These are phyloP conservation scores for Paramecium primaurelia DNA, from an alignment of 73 alveolate genomes.

Conservation along the genomic window DNA sequence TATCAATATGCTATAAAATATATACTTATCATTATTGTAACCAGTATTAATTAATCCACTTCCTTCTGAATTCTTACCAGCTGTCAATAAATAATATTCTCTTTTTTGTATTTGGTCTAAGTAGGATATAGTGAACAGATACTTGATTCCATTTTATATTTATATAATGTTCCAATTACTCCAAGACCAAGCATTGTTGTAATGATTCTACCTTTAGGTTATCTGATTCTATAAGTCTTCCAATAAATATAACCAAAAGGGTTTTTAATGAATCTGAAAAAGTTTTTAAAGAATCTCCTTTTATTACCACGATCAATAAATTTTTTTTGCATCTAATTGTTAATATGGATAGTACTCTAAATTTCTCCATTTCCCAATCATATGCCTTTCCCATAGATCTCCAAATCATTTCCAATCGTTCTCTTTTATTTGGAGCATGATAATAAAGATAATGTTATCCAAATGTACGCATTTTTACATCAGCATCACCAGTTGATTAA, in stretches of 20 bases:
- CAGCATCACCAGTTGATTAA: conserved; percentile 51
- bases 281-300: conserved; percentile 87
- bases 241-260: conserved; percentile 83
- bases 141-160: not conserved
- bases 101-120: conserved; percentile 33
- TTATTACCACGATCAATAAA: conserved; percentile 61
- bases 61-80: conserved; percentile 60
- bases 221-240: conserved; percentile 67
- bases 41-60: conserved; percentile 50
- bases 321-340: conserved; percentile 54
- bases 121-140: not conserved
- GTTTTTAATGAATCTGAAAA: conserved; percentile 81
- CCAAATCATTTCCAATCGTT: conserved; percentile 64
- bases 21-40: conserved; percentile 43
- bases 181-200: conserved; percentile 17
- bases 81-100: conserved; percentile 31
- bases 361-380: conserved; percentile 65
- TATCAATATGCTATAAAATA: not conserved
- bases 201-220: conserved; percentile 50
- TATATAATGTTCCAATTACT: conserved; percentile 53
- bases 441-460: conserved; percentile 57
- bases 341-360: conserved; percentile 13
- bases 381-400: conserved; percentile 60
- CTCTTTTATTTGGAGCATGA: conserved; percentile 62
- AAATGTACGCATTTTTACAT: conserved; percentile 50